Evolutionary conservation across 2,329 filamentous ascomycete genomes (phyloP).

Genomic region (Colletotrichum abscissum): DNA sequence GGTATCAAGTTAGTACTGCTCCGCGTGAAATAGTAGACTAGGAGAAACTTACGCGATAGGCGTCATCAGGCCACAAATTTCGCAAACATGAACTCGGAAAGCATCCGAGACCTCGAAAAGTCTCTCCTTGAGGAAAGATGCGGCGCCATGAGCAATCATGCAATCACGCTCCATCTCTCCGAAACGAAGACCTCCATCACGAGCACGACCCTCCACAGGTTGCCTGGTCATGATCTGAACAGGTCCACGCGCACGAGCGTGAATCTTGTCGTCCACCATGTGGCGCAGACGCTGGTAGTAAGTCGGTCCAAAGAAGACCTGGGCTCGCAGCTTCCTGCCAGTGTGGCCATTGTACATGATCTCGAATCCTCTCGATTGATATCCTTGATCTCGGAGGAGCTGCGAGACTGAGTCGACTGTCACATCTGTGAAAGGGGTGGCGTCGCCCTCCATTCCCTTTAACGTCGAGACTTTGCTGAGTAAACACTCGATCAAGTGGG

Average conservation of each 20-base stretch:
- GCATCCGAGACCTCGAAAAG: constrained; percentile 98
- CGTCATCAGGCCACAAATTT: constrained; percentile 99
- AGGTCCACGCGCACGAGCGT: constrained; percentile 95
- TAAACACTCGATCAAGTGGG: constrained; percentile 98
- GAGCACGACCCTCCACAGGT: constrained; percentile 96
- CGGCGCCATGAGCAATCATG: constrained; percentile 99
- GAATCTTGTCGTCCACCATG: constrained; percentile 99
- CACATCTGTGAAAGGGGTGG: constrained; percentile 97
- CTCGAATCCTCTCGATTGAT: constrained; percentile 97
- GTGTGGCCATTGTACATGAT: constrained; percentile 99
- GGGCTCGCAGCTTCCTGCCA: constrained; percentile 89
- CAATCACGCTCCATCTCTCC: constrained; percentile 99
- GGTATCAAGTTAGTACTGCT: constrained; percentile 46
- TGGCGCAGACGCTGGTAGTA: constrained; percentile 99
- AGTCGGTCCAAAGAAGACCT: constrained; percentile 96
- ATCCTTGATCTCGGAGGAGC: constrained; percentile 87
- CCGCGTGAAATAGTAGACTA: background rate
- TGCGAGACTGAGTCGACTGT: constrained; percentile 94
- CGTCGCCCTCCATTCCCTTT: constrained; percentile 95
- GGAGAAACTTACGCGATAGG: constrained; percentile 87
- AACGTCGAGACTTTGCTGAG: constrained; percentile 95
- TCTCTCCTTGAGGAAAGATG: constrained; percentile 96
- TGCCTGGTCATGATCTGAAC: constrained; percentile 98
- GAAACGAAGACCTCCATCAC: constrained; percentile 98
- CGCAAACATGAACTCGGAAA: constrained; percentile 97